phyloP scores from a whole-genome alignment of 495 filamentous ascomycete species.

The Lasiosphaeria hispida region DNA sequence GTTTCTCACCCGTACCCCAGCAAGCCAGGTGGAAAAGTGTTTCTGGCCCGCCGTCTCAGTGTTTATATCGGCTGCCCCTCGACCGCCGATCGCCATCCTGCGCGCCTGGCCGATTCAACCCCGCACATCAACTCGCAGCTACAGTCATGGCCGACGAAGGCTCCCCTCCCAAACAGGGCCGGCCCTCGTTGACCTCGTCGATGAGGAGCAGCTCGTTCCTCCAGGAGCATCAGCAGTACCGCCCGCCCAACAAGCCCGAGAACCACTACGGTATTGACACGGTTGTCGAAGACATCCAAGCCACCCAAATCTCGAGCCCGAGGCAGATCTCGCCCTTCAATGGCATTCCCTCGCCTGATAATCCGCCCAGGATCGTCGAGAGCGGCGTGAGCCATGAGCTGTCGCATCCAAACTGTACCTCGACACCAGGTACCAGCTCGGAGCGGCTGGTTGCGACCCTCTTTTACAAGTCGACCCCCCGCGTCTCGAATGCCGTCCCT shows the following conservation, averaged over 20 bases:
- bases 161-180: slow-evolving; percentile 27
- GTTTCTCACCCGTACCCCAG: too few relatives aligned
- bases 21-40: too few relatives aligned
- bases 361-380: slow-evolving; percentile 54
- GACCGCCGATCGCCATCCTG: too few relatives aligned
- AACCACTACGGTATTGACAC: slow-evolving; percentile 54
- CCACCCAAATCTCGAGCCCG: slow-evolving; percentile 32
- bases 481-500: slow-evolving; percentile 29
- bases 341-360: slow-evolving; percentile 50
- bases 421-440: slow-evolving; percentile 37
- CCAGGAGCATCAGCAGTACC: slow-evolving; percentile 72
- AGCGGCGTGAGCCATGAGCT: slow-evolving; percentile 55
- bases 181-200: slow-evolving; percentile 45
- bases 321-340: slow-evolving; percentile 46
- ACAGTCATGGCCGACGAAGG: slow-evolving; percentile 37
- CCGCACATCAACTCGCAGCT: not conserved
- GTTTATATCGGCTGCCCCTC: too few relatives aligned
- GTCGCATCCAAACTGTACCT: slow-evolving; percentile 55
- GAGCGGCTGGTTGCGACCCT: slow-evolving; percentile 62
- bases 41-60: too few relatives aligned
- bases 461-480: slow-evolving; percentile 57
- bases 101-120: too few relatives aligned
- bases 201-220: slow-evolving; percentile 70
- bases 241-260: slow-evolving; percentile 54
- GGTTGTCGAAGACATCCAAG: slow-evolving; percentile 49